Evolutionary conservation across 495 filamentous ascomycete genomes (phyloP).

Genomic region (Hypoxylon intermedium): DNA sequence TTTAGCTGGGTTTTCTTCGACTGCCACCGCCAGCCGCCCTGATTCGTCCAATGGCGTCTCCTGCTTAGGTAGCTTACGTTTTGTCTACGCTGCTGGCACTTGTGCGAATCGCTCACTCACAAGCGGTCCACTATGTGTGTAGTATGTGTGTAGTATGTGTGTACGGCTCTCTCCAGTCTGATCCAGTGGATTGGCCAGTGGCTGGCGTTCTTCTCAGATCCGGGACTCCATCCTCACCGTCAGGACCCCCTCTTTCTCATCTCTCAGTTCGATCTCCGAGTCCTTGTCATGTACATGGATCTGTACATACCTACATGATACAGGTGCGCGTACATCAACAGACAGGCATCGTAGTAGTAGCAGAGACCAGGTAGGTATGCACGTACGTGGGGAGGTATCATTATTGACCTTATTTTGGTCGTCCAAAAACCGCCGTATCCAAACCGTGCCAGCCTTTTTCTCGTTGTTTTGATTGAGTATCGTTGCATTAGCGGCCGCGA

Average conservation of each 20-base stretch:
- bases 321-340: slow-evolving; percentile 37
- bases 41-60: slow-evolving; percentile 27
- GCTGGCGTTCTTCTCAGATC: slow-evolving; percentile 26
- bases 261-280: slow-evolving; percentile 42
- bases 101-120: slow-evolving; percentile 40
- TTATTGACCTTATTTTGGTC: slow-evolving; percentile 42
- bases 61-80: slow-evolving; percentile 23
- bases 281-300: slow-evolving; percentile 49
- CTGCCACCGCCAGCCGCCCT: slow-evolving; percentile 2
- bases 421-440: slow-evolving; percentile 40
- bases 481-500: slow-evolving; percentile 63
- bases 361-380: slow-evolving; percentile 48
- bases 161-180: slow-evolving; percentile 21
- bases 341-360: slow-evolving; percentile 41
- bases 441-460: slow-evolving; percentile 38
- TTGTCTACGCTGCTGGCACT: slow-evolving; percentile 22
- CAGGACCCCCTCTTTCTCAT: slow-evolving; percentile 33
- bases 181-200: slow-evolving; percentile 34
- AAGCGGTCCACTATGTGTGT: slow-evolving; percentile 26
- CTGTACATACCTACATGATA: slow-evolving; percentile 44
- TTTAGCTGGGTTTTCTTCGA: slow-evolving; percentile 28
- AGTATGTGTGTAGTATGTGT: background rate
- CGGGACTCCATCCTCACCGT: slow-evolving; percentile 41
- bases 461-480: slow-evolving; percentile 46
- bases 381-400: slow-evolving; percentile 49